phyloP scores from a whole-genome alignment of 2,329 filamentous ascomycete species.

The Pochonia chlamydosporia region DNA sequence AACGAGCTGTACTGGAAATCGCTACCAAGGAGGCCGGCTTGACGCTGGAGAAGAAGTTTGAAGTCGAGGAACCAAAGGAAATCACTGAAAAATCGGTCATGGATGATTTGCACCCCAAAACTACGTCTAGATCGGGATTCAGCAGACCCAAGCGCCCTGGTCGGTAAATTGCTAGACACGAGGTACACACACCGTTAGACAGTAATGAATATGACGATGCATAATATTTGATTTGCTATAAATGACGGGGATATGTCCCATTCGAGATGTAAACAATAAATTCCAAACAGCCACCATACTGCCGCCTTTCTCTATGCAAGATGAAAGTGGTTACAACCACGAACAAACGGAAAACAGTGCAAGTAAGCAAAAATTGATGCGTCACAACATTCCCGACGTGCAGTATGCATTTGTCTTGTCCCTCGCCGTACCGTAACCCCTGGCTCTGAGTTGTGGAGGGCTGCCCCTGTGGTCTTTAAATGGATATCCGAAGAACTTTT shows the following conservation, averaged over 20 bases:
- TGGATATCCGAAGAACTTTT: not conserved
- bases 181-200: not conserved
- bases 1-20: slow-evolving; percentile 58
- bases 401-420: not conserved
- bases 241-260: not conserved
- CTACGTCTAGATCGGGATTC: slow-evolving; percentile 62
- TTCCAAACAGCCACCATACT: not conserved
- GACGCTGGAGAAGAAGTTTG: slow-evolving; percentile 63
- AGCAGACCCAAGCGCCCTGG: slow-evolving; percentile 76
- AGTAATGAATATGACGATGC: slow-evolving; percentile 2
- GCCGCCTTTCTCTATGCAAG: not conserved
- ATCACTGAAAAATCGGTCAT: slow-evolving; percentile 61
- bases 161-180: slow-evolving; percentile 33
- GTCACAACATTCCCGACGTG: not conserved
- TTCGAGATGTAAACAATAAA: not conserved
- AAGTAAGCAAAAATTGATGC: no score
- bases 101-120: slow-evolving; percentile 63
- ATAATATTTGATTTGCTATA: not conserved
- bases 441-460: no score
- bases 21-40: slow-evolving; percentile 62
- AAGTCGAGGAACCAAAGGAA: slow-evolving; percentile 62
- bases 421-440: not conserved
- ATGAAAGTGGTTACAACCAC: not conserved
- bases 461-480: not conserved
- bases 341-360: not conserved